phyloP scores from a whole-genome alignment of 2,329 filamentous ascomycete species.

The Dothideomycetes sp. region DNA sequence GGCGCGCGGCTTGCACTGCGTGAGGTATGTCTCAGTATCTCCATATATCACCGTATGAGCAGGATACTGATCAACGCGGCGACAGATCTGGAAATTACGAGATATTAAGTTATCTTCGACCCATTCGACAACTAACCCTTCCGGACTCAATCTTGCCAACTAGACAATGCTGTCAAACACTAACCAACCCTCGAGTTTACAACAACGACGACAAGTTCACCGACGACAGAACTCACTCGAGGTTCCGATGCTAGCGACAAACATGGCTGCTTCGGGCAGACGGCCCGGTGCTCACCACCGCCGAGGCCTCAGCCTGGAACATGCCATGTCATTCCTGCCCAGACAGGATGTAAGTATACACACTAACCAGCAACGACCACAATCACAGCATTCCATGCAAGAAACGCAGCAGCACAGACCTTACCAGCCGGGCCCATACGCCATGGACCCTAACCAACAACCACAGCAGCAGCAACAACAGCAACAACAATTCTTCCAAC shows the following conservation, averaged over 20 bases:
- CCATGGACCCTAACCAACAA: constrained; percentile 41
- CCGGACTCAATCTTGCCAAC: constrained; percentile 51
- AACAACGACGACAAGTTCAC: constrained; percentile 66
- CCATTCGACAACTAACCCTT: constrained; percentile 33
- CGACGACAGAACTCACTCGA: constrained; percentile 84
- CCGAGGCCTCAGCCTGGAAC: constrained; percentile 78
- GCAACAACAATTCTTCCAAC: constrained; percentile 20
- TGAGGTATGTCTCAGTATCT: constrained; percentile 51
- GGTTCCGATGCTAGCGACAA: constrained; percentile 55
- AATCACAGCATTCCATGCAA: constrained; percentile 76
- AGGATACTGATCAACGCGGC: not conserved
- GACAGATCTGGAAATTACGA: constrained; percentile 24
- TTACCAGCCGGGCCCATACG: constrained; percentile 61
- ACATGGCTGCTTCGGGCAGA: constrained; percentile 51
- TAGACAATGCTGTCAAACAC: constrained; percentile 67
- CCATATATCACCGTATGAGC: not conserved
- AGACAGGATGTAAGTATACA: constrained; percentile 40
- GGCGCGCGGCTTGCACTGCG: constrained; percentile 74
- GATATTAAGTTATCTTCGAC: constrained; percentile 25
- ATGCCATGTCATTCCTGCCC: constrained; percentile 36
- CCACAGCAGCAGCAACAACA: constrained; percentile 38
- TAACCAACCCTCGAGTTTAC: constrained; percentile 59
- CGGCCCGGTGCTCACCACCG: constrained; percentile 52
- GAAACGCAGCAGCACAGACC: constrained; percentile 83
- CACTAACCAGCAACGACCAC: constrained; percentile 53